Evolutionary conservation across 179 eudicot species (phyloP).

Genomic region (Beta corolliflora): DNA sequence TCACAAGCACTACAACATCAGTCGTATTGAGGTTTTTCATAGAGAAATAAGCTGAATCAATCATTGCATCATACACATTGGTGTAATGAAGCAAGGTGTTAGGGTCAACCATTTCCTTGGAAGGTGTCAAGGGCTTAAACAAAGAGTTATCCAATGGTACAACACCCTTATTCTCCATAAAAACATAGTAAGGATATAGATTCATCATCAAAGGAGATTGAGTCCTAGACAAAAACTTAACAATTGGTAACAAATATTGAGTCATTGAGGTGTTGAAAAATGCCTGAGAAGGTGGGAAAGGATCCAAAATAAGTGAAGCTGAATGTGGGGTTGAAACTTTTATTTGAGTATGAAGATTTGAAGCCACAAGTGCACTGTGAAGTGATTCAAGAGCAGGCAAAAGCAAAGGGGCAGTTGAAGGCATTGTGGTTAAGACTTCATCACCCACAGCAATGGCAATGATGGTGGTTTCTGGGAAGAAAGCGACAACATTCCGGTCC

Average conservation of each 20-base stretch:
- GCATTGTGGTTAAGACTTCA: slow-evolving; percentile 76
- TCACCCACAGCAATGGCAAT: slow-evolving; percentile 83
- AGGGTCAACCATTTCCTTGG: slow-evolving; percentile 94
- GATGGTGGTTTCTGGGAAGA: slow-evolving; percentile 71
- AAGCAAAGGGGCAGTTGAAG: slow-evolving; percentile 71
- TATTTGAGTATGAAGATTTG: slow-evolving; percentile 59
- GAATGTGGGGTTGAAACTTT: slow-evolving; percentile 82
- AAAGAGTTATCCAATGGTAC: slow-evolving; percentile 80
- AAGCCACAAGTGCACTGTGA: slow-evolving; percentile 67
- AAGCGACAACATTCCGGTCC: slow-evolving; percentile 65
- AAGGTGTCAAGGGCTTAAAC: slow-evolving; percentile 87
- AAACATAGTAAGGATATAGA: slow-evolving; percentile 85
- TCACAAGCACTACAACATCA: slow-evolving; percentile 72
- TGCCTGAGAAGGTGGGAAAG: slow-evolving; percentile 94
- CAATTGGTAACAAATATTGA: slow-evolving; percentile 51
- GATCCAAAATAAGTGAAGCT: slow-evolving; percentile 72
- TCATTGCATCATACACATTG: slow-evolving; percentile 85
- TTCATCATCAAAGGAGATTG: slow-evolving; percentile 86
- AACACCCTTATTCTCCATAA: slow-evolving; percentile 90
- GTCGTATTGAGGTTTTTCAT: slow-evolving; percentile 79
- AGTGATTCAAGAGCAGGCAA: slow-evolving; percentile 79
- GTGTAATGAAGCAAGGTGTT: slow-evolving; percentile 87
- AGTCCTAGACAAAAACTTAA: slow-evolving; percentile 68
- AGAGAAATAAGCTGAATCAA: slow-evolving; percentile 80
- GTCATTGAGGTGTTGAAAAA: slow-evolving; percentile 72